Base-by-base conservation (phyloP, 306 rosid species). In the Vachellia collinsii region DNA sequence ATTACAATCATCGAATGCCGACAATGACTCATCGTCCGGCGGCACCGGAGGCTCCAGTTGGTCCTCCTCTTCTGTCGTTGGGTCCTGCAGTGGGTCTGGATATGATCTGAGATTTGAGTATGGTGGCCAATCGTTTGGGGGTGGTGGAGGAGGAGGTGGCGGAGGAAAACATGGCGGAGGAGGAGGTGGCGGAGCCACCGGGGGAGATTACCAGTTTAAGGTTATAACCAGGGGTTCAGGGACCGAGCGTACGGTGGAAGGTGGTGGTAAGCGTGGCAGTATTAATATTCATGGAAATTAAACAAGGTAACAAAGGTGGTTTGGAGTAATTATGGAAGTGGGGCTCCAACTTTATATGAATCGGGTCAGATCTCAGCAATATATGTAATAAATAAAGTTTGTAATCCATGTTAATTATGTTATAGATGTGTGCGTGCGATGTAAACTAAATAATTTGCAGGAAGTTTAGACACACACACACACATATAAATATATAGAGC, bases 191-290 rank as follows among this genome's bases (percentile, higher is more conserved):
- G 63, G 56, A 0, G 59, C 22, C 7, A 2, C 34, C 34, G 34
- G 34, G 34, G 67, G 67, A 11, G 39, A 1, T 11, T 5, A 8
- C 2, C 6, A n/a, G 12, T 22, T n/a, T 20, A 20, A 56, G 29
- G 12, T 3, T 8, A 12, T 0, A 20, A 3, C 5, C 11, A 3
- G 63, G 20, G 29, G 29, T 23, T 22, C 23, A 54, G 61, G 34
- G 29, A 1, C 12, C 63, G 94, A 92, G 6, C 72, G 85, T 29
- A 29, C 34, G 20, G 95, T 93, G 0, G 88, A 90, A 53, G 63
- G 63, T 3, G 12, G 23, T 4, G 3, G 62, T 20, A 12, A n/a
- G n/a, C n/a, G n/a, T n/a, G 34, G 34, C 34, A 29, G 34, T 29
- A 29, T 29, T 29, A 29, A 19, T 48, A 46, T 46, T 11, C 16